These are phyloP conservation scores for Suillus weaverae DNA, from an alignment of 768 basidiomycete species.

Conservation along the genomic window DNA sequence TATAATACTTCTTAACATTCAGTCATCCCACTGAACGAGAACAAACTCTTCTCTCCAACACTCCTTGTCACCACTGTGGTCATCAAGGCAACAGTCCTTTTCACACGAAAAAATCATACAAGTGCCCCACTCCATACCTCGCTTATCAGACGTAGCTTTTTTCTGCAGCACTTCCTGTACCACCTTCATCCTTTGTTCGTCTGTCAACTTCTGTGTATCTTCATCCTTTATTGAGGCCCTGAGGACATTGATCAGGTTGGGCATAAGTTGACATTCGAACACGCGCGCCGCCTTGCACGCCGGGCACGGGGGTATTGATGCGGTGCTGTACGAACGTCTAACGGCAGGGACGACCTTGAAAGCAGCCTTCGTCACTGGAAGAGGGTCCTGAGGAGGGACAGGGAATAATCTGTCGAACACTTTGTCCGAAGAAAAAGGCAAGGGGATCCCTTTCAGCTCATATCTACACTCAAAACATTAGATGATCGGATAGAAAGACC, in stretches of 20 bases:
- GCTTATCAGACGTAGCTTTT: constrained; percentile 41
- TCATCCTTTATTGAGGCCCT: constrained; percentile 30
- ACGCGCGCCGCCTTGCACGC: constrained; percentile 64
- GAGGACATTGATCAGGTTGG: constrained; percentile 84
- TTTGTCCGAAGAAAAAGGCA: constrained; percentile 81
- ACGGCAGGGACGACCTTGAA: constrained; percentile 50
- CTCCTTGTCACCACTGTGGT: constrained; percentile 38
- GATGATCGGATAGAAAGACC: not conserved
- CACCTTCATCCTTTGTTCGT: constrained; percentile 67
- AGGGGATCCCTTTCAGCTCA: constrained; percentile 79
- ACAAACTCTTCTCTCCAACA: constrained; percentile 78
- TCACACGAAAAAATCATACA: constrained; percentile 87
- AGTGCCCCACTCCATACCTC: constrained; percentile 95
- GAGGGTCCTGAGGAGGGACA: constrained; percentile 38
- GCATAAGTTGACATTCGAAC: constrained; percentile 96
- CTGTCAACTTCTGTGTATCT: constrained; percentile 43
- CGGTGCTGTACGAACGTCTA: constrained; percentile 55
- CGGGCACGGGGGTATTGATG: constrained; percentile 62
- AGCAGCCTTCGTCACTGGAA: constrained; percentile 59
- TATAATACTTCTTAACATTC: constrained; percentile 14
- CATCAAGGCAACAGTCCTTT: constrained; percentile 66
- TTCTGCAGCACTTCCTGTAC: constrained; percentile 57
- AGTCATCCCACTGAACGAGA: constrained; percentile 75
- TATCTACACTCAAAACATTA: constrained; percentile 52
- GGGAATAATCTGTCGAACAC: constrained; percentile 79